A percentile compares a stretch with the other conserved stretches of the same genome.
Evolutionary conservation across 108 stramenopile species (phyloP).

Genomic region (Fistulifera pelliculosa): DNA sequence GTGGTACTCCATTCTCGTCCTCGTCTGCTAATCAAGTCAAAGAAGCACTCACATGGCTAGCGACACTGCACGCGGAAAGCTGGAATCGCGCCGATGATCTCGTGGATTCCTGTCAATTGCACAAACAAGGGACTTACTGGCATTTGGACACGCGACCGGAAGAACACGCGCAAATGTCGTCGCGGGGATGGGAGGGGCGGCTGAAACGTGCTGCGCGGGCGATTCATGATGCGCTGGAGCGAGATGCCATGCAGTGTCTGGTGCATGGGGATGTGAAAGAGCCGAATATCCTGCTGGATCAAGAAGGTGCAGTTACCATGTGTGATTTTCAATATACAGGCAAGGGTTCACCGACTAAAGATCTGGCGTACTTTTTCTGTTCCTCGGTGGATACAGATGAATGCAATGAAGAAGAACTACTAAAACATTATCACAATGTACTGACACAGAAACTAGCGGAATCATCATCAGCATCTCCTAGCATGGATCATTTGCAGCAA

Average conservation of each 20-base stretch:
- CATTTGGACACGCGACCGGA: conserved; percentile 66
- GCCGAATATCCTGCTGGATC: conserved; percentile 47
- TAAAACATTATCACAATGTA: conserved; percentile 30
- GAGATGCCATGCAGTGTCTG: conserved; percentile 51
- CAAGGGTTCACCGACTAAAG: conserved; percentile 45
- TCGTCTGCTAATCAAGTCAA: background rate
- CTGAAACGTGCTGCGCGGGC: conserved; percentile 55
- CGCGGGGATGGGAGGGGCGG: conserved; percentile 56
- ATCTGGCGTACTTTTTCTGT: conserved; percentile 70
- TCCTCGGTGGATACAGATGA: conserved; percentile 20
- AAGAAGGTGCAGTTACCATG: conserved; percentile 21
- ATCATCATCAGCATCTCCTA: conserved; percentile 15
- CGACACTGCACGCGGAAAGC: conserved; percentile 50
- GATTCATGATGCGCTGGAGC: conserved; percentile 49
- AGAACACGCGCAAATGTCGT: conserved; percentile 53
- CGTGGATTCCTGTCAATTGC: conserved; percentile 23
- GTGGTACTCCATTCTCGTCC: background rate
- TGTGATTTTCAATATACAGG: conserved; percentile 77
- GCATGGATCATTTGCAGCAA: conserved; percentile 29
- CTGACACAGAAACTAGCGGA: conserved; percentile 11
- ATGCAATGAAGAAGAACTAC: conserved; percentile 14
- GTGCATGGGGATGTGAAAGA: conserved; percentile 73
- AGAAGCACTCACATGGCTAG: conserved; percentile 41
- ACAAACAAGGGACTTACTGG: conserved; percentile 57
- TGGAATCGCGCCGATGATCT: conserved; percentile 37